Conservation (phyloP, 768 basidiomycete species). For the Phlebiopsis flavidoalba region DNA sequence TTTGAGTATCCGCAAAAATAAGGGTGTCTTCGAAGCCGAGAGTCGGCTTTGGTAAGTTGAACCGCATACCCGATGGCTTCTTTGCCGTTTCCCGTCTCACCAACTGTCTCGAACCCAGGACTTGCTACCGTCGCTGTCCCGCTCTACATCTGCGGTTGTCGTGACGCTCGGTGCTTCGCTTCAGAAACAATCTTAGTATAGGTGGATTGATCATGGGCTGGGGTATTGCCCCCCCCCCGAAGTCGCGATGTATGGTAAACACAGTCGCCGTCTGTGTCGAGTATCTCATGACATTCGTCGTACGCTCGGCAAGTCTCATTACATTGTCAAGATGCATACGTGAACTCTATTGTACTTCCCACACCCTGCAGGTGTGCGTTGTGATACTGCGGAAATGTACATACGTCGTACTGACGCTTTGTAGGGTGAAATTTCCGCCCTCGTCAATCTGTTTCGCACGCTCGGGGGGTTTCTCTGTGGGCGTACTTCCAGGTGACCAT, state of each 20-base stretch:
- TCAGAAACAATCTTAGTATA: slow-evolving; percentile 45
- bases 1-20: slow-evolving; percentile 36
- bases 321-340: slow-evolving; percentile 36
- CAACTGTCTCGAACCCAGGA: slow-evolving; percentile 31
- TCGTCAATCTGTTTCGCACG: slow-evolving; percentile 51
- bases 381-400: slow-evolving; percentile 2
- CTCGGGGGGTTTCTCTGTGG: slow-evolving; percentile 60
- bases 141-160: slow-evolving; percentile 59
- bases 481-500: slow-evolving; percentile 65
- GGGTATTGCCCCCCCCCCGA: slow-evolving; percentile 62
- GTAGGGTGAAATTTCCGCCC: slow-evolving; percentile 58
- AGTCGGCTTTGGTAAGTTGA: slow-evolving; percentile 47
- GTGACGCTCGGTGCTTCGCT: slow-evolving; percentile 50
- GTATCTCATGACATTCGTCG: slow-evolving; percentile 23
- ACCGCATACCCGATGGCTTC: background rate
- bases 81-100: background rate
- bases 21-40: slow-evolving; percentile 52
- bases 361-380: slow-evolving; percentile 21
- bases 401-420: background rate
- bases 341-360: slow-evolving; percentile 49
- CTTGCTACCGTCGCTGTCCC: slow-evolving; percentile 55
- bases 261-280: slow-evolving; percentile 60
- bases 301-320: background rate
- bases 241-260: slow-evolving; percentile 49
- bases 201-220: slow-evolving; percentile 61